These are phyloP conservation scores for Botrytis fabae DNA, from an alignment of 2,329 filamentous ascomycete genomes.

Conservation along the genomic window DNA sequence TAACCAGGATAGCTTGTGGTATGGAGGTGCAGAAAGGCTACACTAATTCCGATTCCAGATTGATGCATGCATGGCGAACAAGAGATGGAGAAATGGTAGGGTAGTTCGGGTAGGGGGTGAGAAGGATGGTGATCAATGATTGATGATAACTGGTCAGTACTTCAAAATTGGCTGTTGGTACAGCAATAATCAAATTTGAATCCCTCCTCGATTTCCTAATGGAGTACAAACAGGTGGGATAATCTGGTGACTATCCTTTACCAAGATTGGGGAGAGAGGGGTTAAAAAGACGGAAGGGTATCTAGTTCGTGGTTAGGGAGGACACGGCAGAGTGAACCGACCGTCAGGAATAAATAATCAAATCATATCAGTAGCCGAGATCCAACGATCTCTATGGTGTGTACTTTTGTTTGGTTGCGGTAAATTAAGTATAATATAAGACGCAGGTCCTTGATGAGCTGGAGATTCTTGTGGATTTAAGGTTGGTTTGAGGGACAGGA, in stretches of 20 bases:
- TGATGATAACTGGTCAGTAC: not conserved
- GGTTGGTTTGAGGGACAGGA: slow-evolving; percentile 2
- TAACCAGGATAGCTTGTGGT: not conserved
- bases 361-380: slow-evolving; percentile 9
- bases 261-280: slow-evolving; percentile 1
- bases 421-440: slow-evolving; percentile 7
- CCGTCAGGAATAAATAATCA: not conserved
- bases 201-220: not conserved
- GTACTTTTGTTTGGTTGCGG: not conserved
- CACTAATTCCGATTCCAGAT: slow-evolving; percentile 1
- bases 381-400: slow-evolving; percentile 5
- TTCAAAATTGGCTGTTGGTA: slow-evolving; percentile 9
- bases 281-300: not conserved
- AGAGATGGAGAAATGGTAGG: slow-evolving; percentile 16
- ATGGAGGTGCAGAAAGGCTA: not conserved
- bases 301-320: not conserved
- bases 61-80: slow-evolving; percentile 11
- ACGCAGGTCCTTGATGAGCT: not conserved
- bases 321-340: slow-evolving; percentile 13
- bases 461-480: slow-evolving; percentile 3
- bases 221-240: slow-evolving; percentile 4
- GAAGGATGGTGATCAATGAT: not conserved
- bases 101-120: slow-evolving; percentile 5
- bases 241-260: not conserved
- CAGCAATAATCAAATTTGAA: slow-evolving; percentile 8